phyloP scores from a whole-genome alignment of 371 early-diverging fungal genomes.

The Apophysomyces elegans region DNA sequence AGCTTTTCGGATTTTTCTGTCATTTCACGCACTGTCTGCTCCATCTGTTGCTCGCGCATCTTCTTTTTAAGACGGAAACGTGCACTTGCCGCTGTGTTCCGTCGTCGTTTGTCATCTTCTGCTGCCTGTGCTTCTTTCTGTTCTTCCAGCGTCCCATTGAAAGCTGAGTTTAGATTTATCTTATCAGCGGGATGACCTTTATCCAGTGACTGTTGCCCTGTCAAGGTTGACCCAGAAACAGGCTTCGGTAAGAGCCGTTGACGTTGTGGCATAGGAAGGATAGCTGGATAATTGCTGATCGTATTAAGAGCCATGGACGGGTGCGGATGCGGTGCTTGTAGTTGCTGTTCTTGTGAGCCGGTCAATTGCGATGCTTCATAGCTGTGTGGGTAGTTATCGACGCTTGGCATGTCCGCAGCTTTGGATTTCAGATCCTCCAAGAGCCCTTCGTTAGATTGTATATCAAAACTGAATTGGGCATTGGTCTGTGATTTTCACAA shows the following conservation, averaged over 20 bases:
- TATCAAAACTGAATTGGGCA: constrained; percentile 12
- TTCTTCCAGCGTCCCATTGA: neutral
- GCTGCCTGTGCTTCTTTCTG: constrained; percentile 21
- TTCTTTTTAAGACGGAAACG: constrained; percentile 92
- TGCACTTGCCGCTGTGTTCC: constrained; percentile 92
- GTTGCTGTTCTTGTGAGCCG: too few relatives aligned
- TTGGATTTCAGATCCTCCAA: neutral
- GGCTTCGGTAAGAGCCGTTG: neutral
- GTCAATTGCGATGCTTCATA: neutral
- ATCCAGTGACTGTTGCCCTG: neutral
- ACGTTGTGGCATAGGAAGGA: constrained; percentile 4
- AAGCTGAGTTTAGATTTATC: neutral
- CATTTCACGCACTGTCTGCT: constrained; percentile 79
- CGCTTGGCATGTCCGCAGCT: neutral
- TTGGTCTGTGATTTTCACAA: constrained; percentile 1
- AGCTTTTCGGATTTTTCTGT: constrained; percentile 67
- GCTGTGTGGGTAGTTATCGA: neutral
- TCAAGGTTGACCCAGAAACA: neutral
- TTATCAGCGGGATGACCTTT: neutral
- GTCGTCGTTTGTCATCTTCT: constrained; percentile 80
- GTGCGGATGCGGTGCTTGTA: neutral
- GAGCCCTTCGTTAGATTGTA: neutral
- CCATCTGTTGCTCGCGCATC: constrained; percentile 77
- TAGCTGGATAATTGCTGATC: neutral
- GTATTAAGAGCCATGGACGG: neutral